Evolutionary conservation across 192 early-diverging fungal species (phyloP).

Genomic region (Geranomyces variabilis): DNA sequence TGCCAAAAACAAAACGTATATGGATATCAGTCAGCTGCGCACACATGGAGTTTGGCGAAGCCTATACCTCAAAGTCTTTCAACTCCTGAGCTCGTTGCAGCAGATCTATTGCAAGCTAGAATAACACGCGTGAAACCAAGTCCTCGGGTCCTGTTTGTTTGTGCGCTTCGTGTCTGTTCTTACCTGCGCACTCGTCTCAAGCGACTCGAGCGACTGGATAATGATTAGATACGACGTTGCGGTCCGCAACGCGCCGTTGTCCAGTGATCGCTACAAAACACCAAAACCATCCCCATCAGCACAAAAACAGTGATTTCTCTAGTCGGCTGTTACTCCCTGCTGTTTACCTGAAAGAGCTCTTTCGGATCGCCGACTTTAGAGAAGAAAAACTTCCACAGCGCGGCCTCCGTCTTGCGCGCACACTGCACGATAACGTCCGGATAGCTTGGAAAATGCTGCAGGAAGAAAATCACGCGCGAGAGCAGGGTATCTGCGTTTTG

Average conservation of each 20-base stretch:
- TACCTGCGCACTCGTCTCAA: constrained; percentile 65
- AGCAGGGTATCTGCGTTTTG: constrained; percentile 66
- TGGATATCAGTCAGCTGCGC: constrained; percentile 9
- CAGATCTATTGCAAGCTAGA: constrained; percentile 60
- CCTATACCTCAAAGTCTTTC: constrained; percentile 81
- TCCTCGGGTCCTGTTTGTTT: background rate
- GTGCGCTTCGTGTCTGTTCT: background rate
- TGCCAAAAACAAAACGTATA: background rate
- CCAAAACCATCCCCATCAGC: no score
- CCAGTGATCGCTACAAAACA: constrained; percentile 65
- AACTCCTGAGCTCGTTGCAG: constrained; percentile 73
- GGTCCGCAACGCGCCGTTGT: constrained; percentile 67
- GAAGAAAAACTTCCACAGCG: constrained; percentile 90
- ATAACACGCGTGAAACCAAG: constrained; percentile 5
- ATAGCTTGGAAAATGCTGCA: constrained; percentile 78
- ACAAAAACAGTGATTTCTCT: no score
- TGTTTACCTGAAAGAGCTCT: constrained; percentile 76
- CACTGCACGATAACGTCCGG: constrained; percentile 92
- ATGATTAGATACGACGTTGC: constrained; percentile 93
- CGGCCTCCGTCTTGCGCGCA: constrained; percentile 94
- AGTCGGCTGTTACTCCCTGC: background rate
- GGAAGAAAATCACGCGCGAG: constrained; percentile 70
- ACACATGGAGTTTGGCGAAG: no score
- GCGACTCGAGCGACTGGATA: constrained; percentile 86
- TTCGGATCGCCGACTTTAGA: constrained; percentile 81